Evolutionary conservation across 2,329 filamentous ascomycete species (phyloP).

Genomic region (Trichophaea hybrida): DNA sequence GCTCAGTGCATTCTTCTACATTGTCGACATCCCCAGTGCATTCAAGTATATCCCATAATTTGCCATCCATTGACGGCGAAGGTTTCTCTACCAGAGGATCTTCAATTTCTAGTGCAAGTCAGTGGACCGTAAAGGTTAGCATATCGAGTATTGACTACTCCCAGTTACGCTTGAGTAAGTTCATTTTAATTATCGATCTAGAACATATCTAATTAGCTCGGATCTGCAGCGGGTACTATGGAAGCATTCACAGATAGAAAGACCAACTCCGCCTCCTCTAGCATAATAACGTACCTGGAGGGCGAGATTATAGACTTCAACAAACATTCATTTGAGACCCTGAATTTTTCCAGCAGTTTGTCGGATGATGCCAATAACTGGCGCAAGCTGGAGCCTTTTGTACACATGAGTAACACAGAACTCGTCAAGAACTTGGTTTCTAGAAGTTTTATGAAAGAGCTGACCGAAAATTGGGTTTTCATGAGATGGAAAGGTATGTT

Average conservation of each 20-base stretch:
- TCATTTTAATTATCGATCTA: not conserved
- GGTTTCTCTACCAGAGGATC: too few species aligned
- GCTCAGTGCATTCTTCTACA: not conserved
- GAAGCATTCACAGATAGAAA: slow-evolving; percentile 46
- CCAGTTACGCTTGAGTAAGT: slow-evolving; percentile 41
- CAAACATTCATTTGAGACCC: slow-evolving; percentile 32
- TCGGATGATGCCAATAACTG: slow-evolving; percentile 28
- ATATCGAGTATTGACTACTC: slow-evolving; percentile 48
- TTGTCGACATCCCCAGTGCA: too few species aligned
- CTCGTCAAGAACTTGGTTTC: slow-evolving; percentile 35
- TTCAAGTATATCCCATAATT: too few species aligned
- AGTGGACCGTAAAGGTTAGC: slow-evolving; percentile 52
- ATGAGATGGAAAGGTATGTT: slow-evolving; percentile 41
- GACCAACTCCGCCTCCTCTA: slow-evolving; percentile 5
- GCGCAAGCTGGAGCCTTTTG: slow-evolving; percentile 32
- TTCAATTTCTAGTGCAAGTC: not conserved
- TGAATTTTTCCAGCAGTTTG: slow-evolving; percentile 34
- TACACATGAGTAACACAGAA: slow-evolving; percentile 31
- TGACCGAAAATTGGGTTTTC: slow-evolving; percentile 38
- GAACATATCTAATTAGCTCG: slow-evolving; percentile 2
- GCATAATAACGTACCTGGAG: slow-evolving; percentile 51
- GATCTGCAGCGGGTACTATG: slow-evolving; percentile 43
- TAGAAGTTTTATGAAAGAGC: slow-evolving; percentile 30
- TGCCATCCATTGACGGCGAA: too few species aligned
- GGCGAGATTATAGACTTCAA: slow-evolving; percentile 54